Evolutionary conservation across 1,139 yeast species (phyloP), one percentile per base, ranked within the genome.

Genomic region (Geotrichum cucujoidarum): DNA sequence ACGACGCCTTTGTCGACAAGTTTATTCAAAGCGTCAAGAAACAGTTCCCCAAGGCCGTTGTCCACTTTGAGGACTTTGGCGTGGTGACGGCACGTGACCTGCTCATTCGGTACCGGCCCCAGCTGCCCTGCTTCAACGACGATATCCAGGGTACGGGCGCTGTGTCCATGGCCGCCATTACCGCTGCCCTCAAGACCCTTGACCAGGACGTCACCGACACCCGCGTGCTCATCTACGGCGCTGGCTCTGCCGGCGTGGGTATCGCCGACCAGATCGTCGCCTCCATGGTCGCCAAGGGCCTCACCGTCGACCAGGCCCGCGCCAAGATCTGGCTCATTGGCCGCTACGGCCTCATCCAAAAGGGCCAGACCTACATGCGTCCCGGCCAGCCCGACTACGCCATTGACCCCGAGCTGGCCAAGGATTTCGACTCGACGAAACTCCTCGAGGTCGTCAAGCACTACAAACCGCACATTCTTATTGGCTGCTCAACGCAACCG

Each of bases 71-170:
- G 72, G 97, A 92, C 73, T 90, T 90, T 61, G 97, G 97, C 57
- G 95, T 90, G 40, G 66, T 80, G 46, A 88, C 92, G 49, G 98
- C 95, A 27, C 79, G 95, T 74, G 80, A 82, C 47, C 73, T 90
- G 66, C 76, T 90, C 57, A 79, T 83, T 57, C 80, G 78, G 64
- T 92, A 88, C 69, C 77, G 89, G 65, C 70, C 77, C 53, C 70
- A 74, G 53, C 63, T 88, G 33, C 88, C 97, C n/a, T 89, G 96
- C 60, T 90, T 92, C 73, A 92, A 90, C 65, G 98, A 90, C 69
- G 98, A 90, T 65, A 90, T 92, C 60, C 97, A 90, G 72, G 98
- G 98, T 59, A 90, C 98, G n/a, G 97, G 97, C 59, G 97, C 97
- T 34, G 98, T 90, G 52, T 95, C 92, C 3, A 83, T 88, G 85